A percentile compares a stretch with the other conserved stretches of the same genome.
These are phyloP conservation scores for Penicillium capsulatum DNA, from an alignment of 2,329 filamentous ascomycete genomes.

Conservation along the genomic window DNA sequence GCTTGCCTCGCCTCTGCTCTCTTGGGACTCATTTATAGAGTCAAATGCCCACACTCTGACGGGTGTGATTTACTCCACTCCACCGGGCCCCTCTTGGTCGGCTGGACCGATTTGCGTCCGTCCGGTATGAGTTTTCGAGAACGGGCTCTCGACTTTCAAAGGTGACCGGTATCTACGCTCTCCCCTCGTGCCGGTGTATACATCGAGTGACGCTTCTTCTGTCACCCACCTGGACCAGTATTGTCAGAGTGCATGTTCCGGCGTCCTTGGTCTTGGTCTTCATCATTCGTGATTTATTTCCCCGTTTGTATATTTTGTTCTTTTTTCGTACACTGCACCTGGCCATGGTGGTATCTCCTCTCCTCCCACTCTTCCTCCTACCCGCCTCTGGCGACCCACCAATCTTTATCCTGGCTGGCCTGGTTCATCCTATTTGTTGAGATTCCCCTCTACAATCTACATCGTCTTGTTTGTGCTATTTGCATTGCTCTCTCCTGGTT, in stretches of 20 bases:
- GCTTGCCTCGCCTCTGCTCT: background rate
- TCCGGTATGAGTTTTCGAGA: no score
- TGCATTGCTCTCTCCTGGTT: constrained; percentile 3
- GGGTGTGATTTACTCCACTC: background rate
- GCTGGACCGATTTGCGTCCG: constrained; percentile 21
- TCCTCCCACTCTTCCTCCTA: background rate
- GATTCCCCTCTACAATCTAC: constrained; percentile 22
- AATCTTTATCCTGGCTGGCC: background rate
- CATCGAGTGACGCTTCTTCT: constrained; percentile 2
- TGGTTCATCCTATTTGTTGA: constrained; percentile 9
- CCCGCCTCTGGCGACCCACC: no score
- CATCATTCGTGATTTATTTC: constrained; percentile 12
- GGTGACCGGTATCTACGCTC: no score
- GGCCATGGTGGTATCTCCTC: constrained; percentile 9
- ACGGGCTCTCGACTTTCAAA: no score
- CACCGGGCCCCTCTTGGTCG: constrained; percentile 5
- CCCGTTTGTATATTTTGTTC: constrained; percentile 15
- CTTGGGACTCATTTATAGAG: no score
- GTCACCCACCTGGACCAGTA: constrained; percentile 4
- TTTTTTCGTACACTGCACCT: constrained; percentile 10
- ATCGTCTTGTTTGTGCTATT: constrained; percentile 9
- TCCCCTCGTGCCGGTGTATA: background rate
- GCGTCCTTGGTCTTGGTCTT: constrained; percentile 21
- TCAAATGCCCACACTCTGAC: background rate
- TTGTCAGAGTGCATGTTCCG: constrained; percentile 25